These are phyloP conservation scores for Neltuma alba DNA, from an alignment of 306 rosid genomes.

Conservation along the genomic window DNA sequence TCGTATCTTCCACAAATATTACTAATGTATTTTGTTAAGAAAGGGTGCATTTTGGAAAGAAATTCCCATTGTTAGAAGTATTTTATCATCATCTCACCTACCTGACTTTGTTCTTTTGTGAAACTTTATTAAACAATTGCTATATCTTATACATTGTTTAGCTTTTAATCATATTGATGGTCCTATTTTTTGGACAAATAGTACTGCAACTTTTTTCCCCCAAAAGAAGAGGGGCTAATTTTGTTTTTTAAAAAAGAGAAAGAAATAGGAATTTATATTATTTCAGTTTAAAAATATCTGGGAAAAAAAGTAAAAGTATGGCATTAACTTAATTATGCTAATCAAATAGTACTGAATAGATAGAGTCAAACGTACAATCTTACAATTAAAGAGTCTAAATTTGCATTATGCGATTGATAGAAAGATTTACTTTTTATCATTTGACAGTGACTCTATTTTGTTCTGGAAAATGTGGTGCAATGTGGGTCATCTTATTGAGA, in stretches of 20 bases:
- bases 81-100: not conserved
- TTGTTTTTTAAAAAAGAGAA: not conserved
- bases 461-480: not conserved
- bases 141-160: not conserved
- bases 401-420: not conserved
- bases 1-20: not conserved
- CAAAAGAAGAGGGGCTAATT: not conserved
- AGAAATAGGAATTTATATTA: not conserved
- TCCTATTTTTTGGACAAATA: not conserved
- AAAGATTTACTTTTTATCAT: not conserved
- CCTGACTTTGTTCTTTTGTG: not conserved
- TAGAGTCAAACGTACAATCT: not conserved
- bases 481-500: not conserved
- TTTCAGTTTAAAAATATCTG: not conserved
- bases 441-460: not conserved
- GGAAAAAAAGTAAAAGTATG: no score
- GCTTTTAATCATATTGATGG: not conserved
- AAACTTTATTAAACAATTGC: not conserved
- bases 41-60: not conserved
- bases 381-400: not conserved
- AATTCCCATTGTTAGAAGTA: not conserved
- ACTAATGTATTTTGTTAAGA: not conserved
- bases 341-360: no score
- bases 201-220: no score
- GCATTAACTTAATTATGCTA: no score